Evolutionary conservation across 169 alveolate genomes (phyloP).

Genomic region (Plasmodium yoelii): DNA sequence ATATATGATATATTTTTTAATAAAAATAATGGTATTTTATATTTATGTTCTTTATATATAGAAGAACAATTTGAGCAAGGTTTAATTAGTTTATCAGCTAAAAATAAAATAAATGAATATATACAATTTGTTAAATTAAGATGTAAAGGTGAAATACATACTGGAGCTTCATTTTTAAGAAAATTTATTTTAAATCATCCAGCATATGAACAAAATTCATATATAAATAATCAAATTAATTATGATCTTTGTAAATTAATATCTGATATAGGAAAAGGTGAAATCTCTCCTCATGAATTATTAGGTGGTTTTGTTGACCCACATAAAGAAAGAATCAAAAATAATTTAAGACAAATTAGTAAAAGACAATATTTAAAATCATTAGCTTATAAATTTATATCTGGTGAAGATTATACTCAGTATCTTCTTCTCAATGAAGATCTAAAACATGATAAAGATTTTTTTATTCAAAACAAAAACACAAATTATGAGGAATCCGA

Average conservation of each 20-base stretch:
- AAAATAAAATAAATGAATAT: conserved; percentile 76
- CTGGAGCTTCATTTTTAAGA: conserved; percentile 92
- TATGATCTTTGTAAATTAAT: conserved; percentile 85
- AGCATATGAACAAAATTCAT: conserved; percentile 89
- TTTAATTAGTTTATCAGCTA: conserved; percentile 52
- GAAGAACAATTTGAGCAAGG: conserved; percentile 73
- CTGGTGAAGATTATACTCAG: conserved; percentile 68
- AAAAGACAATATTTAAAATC: conserved; percentile 66
- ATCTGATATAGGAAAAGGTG: conserved; percentile 71
- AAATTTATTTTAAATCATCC: conserved; percentile 90
- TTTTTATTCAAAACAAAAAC: conserved; percentile 13
- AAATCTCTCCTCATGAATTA: conserved; percentile 50
- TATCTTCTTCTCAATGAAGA: conserved; percentile 52
- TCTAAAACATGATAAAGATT: conserved; percentile 38
- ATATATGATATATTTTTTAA: conserved; percentile 87
- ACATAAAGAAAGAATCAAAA: conserved; percentile 60
- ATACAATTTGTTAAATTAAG: conserved; percentile 84
- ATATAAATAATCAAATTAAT: conserved; percentile 84
- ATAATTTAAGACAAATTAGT: conserved; percentile 62
- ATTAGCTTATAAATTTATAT: conserved; percentile 48
- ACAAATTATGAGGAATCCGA: conserved; percentile 65
- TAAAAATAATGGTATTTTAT: conserved; percentile 81
- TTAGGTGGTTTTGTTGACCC: conserved; percentile 74
- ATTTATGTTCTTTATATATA: conserved; percentile 69
- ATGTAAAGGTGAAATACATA: conserved; percentile 89